Percentiles rank a stretch among this genome's conserved stretches.
These are phyloP conservation scores for Entomortierella lignicola DNA, from an alignment of 192 early-diverging fungal species.

Conservation along the genomic window DNA sequence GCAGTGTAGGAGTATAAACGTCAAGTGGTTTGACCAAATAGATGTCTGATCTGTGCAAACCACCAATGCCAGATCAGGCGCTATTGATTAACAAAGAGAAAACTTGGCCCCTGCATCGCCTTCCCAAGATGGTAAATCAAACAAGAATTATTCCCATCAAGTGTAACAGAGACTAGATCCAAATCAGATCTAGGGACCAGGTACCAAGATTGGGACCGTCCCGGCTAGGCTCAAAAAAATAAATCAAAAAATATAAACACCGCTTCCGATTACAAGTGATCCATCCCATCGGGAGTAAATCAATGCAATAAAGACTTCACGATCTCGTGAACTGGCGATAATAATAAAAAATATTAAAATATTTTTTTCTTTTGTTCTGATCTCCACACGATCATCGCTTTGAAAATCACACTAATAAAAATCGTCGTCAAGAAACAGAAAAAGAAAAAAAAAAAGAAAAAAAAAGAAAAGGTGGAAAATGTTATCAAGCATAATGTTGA, in stretches of 20 bases:
- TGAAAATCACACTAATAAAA: neutral
- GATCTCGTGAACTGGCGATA: neutral
- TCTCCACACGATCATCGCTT: neutral
- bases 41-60: neutral
- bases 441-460: no score
- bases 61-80: neutral
- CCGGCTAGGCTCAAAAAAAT: constrained; percentile 40
- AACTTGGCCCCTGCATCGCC: neutral
- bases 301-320: neutral
- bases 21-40: neutral
- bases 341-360: neutral
- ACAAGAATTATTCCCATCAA: neutral
- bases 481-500: no score
- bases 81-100: neutral
- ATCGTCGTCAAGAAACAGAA: no score
- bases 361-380: neutral
- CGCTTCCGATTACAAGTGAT: constrained; percentile 41
- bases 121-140: neutral
- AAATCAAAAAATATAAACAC: constrained; percentile 41
- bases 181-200: constrained; percentile 9
- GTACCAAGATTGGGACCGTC: constrained; percentile 23
- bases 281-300: constrained; percentile 10
- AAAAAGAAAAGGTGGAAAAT: no score
- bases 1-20: neutral
- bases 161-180: neutral